Base-by-base conservation (phyloP, 2,329 filamentous ascomycete genomes). In the Claviceps fusiformis region DNA sequence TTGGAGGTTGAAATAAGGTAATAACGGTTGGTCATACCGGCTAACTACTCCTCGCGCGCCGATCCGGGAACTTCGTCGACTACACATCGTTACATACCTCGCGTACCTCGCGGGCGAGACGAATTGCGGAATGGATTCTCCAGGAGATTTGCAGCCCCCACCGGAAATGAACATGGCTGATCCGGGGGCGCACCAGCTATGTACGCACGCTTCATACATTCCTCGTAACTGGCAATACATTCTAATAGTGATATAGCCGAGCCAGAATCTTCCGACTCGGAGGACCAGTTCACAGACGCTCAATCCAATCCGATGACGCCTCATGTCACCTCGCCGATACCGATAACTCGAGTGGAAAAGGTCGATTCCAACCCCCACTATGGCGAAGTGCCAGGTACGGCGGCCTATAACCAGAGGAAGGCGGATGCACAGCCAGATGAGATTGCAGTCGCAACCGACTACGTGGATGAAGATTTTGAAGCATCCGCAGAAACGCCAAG, bases 271-370 rank as follows among this genome's bases (percentile, higher is more conserved):
- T 83, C 82, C 51, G 83, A 85, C 59, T 84, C 81, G 33, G 83
- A 86, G 49, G 83, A 86, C 61, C 83, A 86, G 69, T 86, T 84
- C 67, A 85, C 80, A 52, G 83, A 86, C 65, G 82, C 83, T 39
- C 79, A 79, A 54, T 83, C 81, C 39, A 75, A 68, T 55, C 72
- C 64, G 56, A 68, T 62, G 60, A 78, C 68, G 64, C 72, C 70
- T 9, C 69, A 67, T 6, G 63, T 67, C 45, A 68, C 65, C 58
- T 78, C 78, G 15, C 77, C 80, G 24, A 76, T 82, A 54, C 81
- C 80, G n/a, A 75, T 72, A 58, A 81, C 78, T 29, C 70, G 79
- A 54, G 74, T 83, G 39, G 79, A 83, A 64, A 80, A 76, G 68
- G 72, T 82, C 56, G 76, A 80, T 63, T 72, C 80, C 60, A 63